Evolutionary conservation across 805 yeast genomes (phyloP).

Genomic region (Monosporozyma unispora): DNA sequence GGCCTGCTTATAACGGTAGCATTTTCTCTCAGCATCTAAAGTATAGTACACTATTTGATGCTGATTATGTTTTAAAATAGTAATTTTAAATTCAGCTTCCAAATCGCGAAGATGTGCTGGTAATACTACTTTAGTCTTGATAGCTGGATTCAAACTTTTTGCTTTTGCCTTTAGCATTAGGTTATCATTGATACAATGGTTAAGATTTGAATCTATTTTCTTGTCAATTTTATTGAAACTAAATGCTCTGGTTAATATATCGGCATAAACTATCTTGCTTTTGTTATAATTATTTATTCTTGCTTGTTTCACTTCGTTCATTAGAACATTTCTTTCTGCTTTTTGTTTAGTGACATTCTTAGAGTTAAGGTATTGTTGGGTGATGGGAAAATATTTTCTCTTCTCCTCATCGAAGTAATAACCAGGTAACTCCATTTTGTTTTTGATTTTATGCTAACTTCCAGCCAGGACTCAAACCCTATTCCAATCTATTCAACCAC

Average conservation of each 20-base stretch:
- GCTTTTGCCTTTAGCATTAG: not conserved
- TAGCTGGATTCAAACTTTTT: not conserved
- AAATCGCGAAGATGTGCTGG: not conserved
- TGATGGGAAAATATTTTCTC: slow-evolving; percentile 19
- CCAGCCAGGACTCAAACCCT: no score
- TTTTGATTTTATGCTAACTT: not conserved
- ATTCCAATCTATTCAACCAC: no score
- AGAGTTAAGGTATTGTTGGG: not conserved
- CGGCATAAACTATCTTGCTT: not conserved
- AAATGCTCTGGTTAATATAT: not conserved
- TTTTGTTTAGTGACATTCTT: not conserved
- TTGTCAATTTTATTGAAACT: not conserved
- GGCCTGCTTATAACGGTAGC: not conserved
- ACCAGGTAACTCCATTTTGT: slow-evolving; percentile 18
- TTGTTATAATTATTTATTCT: not conserved
- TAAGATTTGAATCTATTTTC: not conserved
- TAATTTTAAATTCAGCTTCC: not conserved
- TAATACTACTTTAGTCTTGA: not conserved
- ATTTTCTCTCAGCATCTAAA: not conserved
- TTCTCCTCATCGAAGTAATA: slow-evolving; percentile 21
- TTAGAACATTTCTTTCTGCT: not conserved
- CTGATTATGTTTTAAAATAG: not conserved
- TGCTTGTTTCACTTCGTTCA: not conserved
- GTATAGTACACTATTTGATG: not conserved
- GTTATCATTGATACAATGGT: not conserved